phyloP scores from a whole-genome alignment of 2,329 filamentous ascomycete species.

The Pezizomycotina sp. region DNA sequence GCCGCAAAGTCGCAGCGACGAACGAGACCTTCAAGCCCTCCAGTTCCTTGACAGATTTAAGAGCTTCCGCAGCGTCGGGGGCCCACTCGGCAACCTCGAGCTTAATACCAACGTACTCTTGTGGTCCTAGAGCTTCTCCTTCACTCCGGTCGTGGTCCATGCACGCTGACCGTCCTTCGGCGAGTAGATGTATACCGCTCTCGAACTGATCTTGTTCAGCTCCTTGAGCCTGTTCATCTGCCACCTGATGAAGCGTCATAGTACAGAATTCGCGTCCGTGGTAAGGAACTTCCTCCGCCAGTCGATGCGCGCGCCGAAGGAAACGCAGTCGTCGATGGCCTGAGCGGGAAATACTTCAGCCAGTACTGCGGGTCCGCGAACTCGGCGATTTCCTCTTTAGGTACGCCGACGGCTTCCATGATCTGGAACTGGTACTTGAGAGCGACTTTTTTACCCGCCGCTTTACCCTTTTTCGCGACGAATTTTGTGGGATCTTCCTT shows the following conservation, averaged over 20 bases:
- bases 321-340: conserved; percentile 61
- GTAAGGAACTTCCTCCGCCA: conserved; percentile 89
- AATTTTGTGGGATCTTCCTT: conserved; percentile 86
- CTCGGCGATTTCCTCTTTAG: conserved; percentile 72
- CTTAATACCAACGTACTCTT: conserved; percentile 88
- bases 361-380: conserved; percentile 86
- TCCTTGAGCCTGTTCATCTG: conserved; percentile 89
- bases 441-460: conserved; percentile 73
- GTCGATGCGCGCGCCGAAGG: conserved; percentile 74
- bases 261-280: conserved; percentile 88
- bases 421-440: conserved; percentile 95
- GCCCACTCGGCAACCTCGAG: conserved; percentile 83
- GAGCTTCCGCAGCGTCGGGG: conserved; percentile 49
- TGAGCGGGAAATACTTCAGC: conserved; percentile 82
- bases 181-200: conserved; percentile 80
- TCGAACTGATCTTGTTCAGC: conserved; percentile 82
- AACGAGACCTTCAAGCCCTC: conserved; percentile 68
- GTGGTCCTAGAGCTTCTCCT: conserved; percentile 66
- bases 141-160: conserved; percentile 73
- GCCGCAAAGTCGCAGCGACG: conserved; percentile 76
- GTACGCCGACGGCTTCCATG: conserved; percentile 80
- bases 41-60: conserved; percentile 59
- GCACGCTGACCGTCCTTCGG: conserved; percentile 76
- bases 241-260: conserved; percentile 95
- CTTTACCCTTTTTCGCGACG: conserved; percentile 81